These are phyloP conservation scores for Gynostemma pentaphyllum DNA, from an alignment of 306 rosid genomes.

Conservation along the genomic window DNA sequence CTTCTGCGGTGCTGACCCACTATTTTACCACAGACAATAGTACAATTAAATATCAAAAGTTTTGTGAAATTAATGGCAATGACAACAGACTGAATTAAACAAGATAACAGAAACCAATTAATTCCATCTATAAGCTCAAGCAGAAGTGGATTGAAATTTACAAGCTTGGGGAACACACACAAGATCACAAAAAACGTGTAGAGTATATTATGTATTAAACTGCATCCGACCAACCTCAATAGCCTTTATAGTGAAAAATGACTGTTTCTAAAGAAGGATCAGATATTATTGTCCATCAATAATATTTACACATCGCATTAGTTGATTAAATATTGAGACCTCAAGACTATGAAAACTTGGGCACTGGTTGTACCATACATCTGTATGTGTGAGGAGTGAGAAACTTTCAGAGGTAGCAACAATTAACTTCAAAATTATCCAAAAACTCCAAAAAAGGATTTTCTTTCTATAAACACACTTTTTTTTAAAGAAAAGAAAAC, in stretches of 20 bases:
- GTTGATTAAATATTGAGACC: background rate
- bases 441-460: background rate
- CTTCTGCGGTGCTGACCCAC: constrained; percentile 9
- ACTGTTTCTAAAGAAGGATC: background rate
- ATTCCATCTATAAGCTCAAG: background rate
- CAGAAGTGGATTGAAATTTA: background rate
- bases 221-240: background rate
- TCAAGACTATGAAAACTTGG: background rate
- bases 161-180: background rate
- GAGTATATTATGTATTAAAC: too few relatives aligned
- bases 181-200: background rate
- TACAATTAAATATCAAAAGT: background rate
- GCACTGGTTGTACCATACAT: background rate
- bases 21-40: constrained; percentile 1
- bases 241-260: background rate
- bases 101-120: background rate
- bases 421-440: background rate
- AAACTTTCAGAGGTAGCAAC: background rate
- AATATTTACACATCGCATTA: background rate
- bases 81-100: background rate
- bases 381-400: background rate
- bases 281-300: background rate
- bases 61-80: background rate
- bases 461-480: background rate
- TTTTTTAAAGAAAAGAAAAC: too few relatives aligned